Base-by-base conservation (phyloP, 441 rosid genomes). In the Corymbia citriodora region DNA sequence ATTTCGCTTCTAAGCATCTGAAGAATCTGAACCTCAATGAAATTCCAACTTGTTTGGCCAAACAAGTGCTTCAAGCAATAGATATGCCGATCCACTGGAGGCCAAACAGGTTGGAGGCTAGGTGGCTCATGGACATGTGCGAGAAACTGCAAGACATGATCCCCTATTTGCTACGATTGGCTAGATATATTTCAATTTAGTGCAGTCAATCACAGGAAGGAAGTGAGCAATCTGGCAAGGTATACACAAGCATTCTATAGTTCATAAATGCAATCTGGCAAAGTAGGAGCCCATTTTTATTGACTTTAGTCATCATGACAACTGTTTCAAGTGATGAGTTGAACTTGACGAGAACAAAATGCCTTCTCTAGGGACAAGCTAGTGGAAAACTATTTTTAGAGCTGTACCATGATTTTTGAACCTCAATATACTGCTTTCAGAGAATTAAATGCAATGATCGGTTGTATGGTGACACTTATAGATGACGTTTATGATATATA, bases 341-440 rank as follows among this genome's bases (percentile, higher is more conserved):
- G 88, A 89, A 31, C 53, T 86, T 49, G 88, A 88, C 23, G 88
- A 2, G n/a, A 85, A 83, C 52, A 85, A 86, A 27, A 45, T 89
- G 90, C 72, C 13, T 83, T 89, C 36, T 87, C 2, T 19, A 57
- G 90, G 81, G 90, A 89, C 4, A 50, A 85, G 81, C 49, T 89
- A 33, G 87, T 85, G 90, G 90, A 89, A 63, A 72, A 59, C 68
- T 89, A 83, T 79, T 55, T 89, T 11, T 89, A 88, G 88, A 9
- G 53, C 88, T n/a, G 74, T 31, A 49, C 33, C 11, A 86, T 89
- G 49, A 83, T 89, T n/a, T 89, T 82, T 45, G 90, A 89, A 1
- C 90, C 90, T 31, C 88, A 61, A 54, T 89, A 54, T 19, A 27
- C 27, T 19, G 23, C 72, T 21, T 89, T 15, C 13, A 57, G 90